These are phyloP conservation scores for Hypseocharis bilobata DNA, from an alignment of 441 rosid species.

Conservation along the genomic window DNA sequence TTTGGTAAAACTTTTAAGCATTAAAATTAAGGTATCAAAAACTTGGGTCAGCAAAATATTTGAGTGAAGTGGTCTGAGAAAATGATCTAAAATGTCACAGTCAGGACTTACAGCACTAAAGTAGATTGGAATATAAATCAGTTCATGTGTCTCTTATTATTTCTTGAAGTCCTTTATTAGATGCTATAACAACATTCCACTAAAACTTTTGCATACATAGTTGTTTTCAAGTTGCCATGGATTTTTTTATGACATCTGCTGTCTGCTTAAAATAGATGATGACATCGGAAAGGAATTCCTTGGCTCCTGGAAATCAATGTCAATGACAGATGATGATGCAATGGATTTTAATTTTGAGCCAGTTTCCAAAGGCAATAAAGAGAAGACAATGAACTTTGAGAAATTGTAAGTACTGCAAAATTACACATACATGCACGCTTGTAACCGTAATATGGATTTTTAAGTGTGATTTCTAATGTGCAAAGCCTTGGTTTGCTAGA, in stretches of 20 bases:
- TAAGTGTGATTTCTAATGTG: background rate
- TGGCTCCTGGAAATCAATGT: slow-evolving; percentile 67
- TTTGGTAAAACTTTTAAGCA: background rate
- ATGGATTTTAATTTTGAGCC: slow-evolving; percentile 61
- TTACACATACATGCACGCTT: background rate
- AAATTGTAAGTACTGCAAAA: slow-evolving; percentile 47
- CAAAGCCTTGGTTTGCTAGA: background rate
- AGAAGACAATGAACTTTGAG: slow-evolving; percentile 42
- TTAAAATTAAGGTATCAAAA: background rate
- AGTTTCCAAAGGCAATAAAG: slow-evolving; percentile 43
- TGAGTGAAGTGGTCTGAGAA: background rate
- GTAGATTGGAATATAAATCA: background rate
- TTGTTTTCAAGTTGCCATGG: slow-evolving; percentile 5
- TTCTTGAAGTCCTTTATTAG: slow-evolving; percentile 3
- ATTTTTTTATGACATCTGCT: slow-evolving; percentile 9
- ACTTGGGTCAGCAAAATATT: background rate
- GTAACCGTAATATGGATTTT: background rate
- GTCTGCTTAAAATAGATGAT: slow-evolving; percentile 42
- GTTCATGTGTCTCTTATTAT: background rate
- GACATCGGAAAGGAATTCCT: slow-evolving; percentile 65
- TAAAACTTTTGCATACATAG: background rate
- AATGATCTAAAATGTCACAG: background rate
- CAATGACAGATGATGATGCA: slow-evolving; percentile 46
- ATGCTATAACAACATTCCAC: slow-evolving; percentile 7
- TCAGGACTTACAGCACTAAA: background rate